phyloP scores from a whole-genome alignment of 768 basidiomycete species.

The Mycena rebaudengoi region DNA sequence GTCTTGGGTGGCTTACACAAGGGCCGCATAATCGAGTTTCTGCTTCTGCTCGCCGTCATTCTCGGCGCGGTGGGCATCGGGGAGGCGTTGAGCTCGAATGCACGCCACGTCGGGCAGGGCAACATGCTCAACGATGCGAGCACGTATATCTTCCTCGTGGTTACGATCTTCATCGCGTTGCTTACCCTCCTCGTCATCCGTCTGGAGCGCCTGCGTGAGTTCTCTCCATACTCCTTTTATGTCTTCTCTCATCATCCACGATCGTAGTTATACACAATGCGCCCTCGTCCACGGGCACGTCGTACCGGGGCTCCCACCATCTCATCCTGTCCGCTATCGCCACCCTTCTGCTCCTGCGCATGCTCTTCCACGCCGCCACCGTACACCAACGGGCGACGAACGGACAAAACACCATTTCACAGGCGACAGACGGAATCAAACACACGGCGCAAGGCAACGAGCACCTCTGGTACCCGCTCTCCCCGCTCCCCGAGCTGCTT shows the following conservation, averaged over 20 bases:
- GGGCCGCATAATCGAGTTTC: conserved; percentile 20
- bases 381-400: conserved; percentile 20
- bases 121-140: conserved; percentile 7
- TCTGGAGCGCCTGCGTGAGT: conserved; percentile 18
- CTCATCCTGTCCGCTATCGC: conserved; percentile 12
- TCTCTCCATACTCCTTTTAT: not conserved
- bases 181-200: conserved; percentile 4
- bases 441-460: conserved; percentile 14
- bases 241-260: not conserved
- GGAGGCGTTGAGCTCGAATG: conserved; percentile 5
- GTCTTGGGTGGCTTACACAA: conserved; percentile 10
- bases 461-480: conserved; percentile 26
- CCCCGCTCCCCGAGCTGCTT: conserved; percentile 23
- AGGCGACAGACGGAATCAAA: not conserved
- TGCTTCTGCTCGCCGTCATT: conserved; percentile 11
- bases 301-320: conserved; percentile 9
- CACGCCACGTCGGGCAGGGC: conserved; percentile 6
- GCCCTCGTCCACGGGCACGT: not conserved
- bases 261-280: not conserved
- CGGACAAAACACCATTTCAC: conserved; percentile 1
- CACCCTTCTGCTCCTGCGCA: conserved; percentile 21
- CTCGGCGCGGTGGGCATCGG: conserved; percentile 10
- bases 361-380: conserved; percentile 20
- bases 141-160: conserved; percentile 20
- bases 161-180: conserved; percentile 5